A percentile compares a stretch with the other conserved stretches of the same genome.
Evolutionary conservation across 306 rosid species (phyloP).

Genomic region (Comarum palustre): DNA sequence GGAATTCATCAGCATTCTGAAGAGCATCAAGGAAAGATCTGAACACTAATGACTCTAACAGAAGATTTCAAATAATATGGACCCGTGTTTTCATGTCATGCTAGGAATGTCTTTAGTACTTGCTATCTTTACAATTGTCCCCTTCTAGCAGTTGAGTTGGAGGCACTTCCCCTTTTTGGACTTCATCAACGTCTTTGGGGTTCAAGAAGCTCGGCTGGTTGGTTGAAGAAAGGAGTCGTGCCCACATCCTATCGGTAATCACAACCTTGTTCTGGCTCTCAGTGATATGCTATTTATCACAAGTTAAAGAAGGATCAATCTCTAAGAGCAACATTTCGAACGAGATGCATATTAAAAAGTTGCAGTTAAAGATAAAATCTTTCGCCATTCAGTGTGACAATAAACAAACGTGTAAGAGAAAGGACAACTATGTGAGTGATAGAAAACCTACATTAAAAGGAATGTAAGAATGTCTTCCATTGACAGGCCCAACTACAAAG

Average conservation of each 20-base stretch:
- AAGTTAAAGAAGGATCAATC: conserved; percentile 17
- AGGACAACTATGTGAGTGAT: neutral
- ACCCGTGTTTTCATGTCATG: conserved; percentile 4
- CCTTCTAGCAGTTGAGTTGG: conserved; percentile 37
- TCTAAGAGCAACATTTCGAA: neutral
- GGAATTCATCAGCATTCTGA: neutral
- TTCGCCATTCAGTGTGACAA: neutral
- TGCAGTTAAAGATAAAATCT: neutral
- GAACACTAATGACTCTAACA: neutral
- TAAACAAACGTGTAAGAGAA: neutral
- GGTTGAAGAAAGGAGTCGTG: conserved; percentile 39
- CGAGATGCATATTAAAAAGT: neutral
- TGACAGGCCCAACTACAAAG: conserved; percentile 68
- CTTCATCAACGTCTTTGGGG: conserved; percentile 31
- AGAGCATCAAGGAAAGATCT: neutral
- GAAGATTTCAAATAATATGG: neutral
- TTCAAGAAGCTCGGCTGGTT: conserved; percentile 55
- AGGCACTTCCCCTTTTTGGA: conserved; percentile 35
- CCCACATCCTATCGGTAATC: conserved; percentile 92
- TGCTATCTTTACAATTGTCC: conserved; percentile 26
- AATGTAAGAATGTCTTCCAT: conserved; percentile 81
- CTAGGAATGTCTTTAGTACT: conserved; percentile 32
- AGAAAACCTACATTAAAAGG: conserved; percentile 60
- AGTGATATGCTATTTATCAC: conserved; percentile 51
- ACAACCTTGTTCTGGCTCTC: conserved; percentile 83